These are phyloP conservation scores for Talaromyces proteolyticus DNA, from an alignment of 495 filamentous ascomycete species.

Conservation along the genomic window DNA sequence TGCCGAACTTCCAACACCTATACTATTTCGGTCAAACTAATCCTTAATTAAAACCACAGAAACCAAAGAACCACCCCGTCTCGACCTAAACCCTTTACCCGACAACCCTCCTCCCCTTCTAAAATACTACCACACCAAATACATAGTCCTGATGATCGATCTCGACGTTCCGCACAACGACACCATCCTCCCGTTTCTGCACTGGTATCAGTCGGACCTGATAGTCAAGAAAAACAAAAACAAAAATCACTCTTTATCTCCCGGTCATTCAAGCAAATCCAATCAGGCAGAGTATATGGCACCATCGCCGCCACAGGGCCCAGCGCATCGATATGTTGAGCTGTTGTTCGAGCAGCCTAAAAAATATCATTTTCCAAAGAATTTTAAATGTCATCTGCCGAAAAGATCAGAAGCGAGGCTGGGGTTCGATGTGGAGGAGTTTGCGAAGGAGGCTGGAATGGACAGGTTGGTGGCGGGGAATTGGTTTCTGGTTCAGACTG, in stretches of 20 bases:
- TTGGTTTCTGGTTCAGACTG: slow-evolving; percentile 2
- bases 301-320: slow-evolving; percentile 4
- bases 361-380: neutral
- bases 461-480: slow-evolving; percentile 2
- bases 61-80: neutral
- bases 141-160: slow-evolving; percentile 5
- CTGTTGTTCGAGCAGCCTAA: neutral
- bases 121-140: neutral
- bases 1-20: no score
- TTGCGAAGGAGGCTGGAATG: neutral
- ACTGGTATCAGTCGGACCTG: slow-evolving; percentile 6
- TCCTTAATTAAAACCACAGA: no score
- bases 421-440: slow-evolving; percentile 1
- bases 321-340: slow-evolving; percentile 3
- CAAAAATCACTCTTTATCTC: neutral
- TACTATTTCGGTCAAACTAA: no score
- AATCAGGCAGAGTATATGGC: neutral
- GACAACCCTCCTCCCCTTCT: neutral
- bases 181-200: slow-evolving; percentile 2
- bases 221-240: neutral
- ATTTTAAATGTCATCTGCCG: neutral
- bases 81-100: neutral
- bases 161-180: slow-evolving; percentile 3
- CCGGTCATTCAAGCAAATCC: neutral
- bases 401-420: slow-evolving; percentile 1